phyloP scores from a whole-genome alignment of 2,329 filamentous ascomycete species.

The Ceratocystis cacaofunesta region DNA sequence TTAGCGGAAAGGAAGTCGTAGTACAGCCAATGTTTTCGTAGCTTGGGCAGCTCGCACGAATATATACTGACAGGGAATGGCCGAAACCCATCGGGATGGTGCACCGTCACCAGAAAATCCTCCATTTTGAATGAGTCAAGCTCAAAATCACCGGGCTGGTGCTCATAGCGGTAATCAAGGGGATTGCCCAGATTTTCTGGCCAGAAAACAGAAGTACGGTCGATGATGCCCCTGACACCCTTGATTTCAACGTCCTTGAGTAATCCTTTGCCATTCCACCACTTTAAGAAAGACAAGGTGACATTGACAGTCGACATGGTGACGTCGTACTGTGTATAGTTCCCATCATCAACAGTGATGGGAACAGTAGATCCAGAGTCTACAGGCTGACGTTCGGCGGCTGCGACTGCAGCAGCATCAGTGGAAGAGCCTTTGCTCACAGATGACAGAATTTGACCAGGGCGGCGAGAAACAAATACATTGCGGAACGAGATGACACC shows the following conservation, averaged over 20 bases:
- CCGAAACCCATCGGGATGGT: constrained; percentile 81
- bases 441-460: constrained; percentile 64
- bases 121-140: constrained; percentile 94
- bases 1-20: constrained; percentile 94
- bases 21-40: constrained; percentile 93
- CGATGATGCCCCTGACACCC: constrained; percentile 81
- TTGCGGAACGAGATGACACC: constrained; percentile 95
- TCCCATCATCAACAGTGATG: constrained; percentile 64
- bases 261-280: constrained; percentile 93
- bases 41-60: constrained; percentile 80
- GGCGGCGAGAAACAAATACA: constrained; percentile 84
- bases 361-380: constrained; percentile 26
- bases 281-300: constrained; percentile 92
- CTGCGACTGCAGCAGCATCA: constrained; percentile 71
- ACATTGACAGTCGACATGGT: constrained; percentile 93
- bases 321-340: constrained; percentile 95
- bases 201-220: constrained; percentile 72
- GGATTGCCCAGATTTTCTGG: constrained; percentile 53
- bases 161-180: constrained; percentile 71
- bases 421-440: constrained; percentile 86
- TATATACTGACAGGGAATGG: constrained; percentile 93
- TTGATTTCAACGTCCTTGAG: constrained; percentile 87
- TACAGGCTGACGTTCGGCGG: constrained; percentile 47
- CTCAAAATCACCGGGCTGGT: constrained; percentile 87
- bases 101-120: constrained; percentile 78